These are phyloP conservation scores for Artemisia annua DNA, from an alignment of 129 eudicot genomes.

Conservation along the genomic window DNA sequence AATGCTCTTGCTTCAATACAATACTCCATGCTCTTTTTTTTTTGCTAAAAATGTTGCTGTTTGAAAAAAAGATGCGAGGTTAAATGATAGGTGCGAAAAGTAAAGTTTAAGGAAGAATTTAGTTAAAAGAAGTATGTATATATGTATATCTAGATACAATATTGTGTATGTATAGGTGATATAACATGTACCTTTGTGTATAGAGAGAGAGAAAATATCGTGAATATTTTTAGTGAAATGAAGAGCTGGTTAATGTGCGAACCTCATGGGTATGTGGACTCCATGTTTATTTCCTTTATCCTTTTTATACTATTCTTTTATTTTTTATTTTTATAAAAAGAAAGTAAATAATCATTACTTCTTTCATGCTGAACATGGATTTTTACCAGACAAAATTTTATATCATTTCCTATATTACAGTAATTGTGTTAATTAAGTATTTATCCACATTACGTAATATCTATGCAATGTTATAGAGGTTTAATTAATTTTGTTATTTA, in stretches of 20 bases:
- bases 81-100: slow-evolving; percentile 1
- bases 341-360: neutral
- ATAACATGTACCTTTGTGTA: no score
- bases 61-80: neutral
- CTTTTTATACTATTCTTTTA: slow-evolving; percentile 4
- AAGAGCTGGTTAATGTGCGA: slow-evolving; percentile 34
- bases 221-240: neutral
- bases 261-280: slow-evolving; percentile 30
- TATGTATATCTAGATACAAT: neutral
- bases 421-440: no score
- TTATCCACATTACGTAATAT: no score
- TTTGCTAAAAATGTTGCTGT: neutral
- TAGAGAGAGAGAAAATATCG: neutral
- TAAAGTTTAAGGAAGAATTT: slow-evolving; percentile 11
- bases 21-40: no score
- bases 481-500: no score
- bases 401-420: no score
- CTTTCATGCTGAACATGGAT: neutral
- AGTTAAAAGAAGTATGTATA: neutral
- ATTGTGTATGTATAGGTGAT: neutral
- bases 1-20: slow-evolving; percentile 75
- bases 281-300: slow-evolving; percentile 30
- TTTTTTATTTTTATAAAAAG: neutral
- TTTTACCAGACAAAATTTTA: neutral
- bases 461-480: no score